phyloP scores from a whole-genome alignment of 2,329 filamentous ascomycete species.

The Hymenoscyphus fraxineus region DNA sequence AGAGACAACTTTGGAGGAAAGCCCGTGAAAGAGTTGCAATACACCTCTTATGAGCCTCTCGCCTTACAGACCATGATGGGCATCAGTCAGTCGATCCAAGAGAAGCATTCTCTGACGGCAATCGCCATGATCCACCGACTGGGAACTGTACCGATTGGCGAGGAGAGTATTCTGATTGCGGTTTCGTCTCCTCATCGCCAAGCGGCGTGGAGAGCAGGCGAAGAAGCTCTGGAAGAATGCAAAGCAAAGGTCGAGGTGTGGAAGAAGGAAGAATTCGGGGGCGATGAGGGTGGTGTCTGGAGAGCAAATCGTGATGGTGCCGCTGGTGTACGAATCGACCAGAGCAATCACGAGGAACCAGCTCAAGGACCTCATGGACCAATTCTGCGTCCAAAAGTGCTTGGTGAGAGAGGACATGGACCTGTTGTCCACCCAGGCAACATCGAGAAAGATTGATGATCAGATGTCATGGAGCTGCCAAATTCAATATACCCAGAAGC shows the following conservation, averaged over 20 bases:
- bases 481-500: too few relatives aligned
- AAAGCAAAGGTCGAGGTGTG: constrained; percentile 90
- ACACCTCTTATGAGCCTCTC: constrained; percentile 68
- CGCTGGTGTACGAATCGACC: constrained; percentile 23
- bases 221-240: constrained; percentile 82
- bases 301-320: constrained; percentile 78
- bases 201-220: constrained; percentile 81
- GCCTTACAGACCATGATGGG: constrained; percentile 65
- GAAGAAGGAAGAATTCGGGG: constrained; percentile 87
- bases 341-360: constrained; percentile 11
- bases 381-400: constrained; percentile 21
- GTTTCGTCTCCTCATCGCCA: constrained; percentile 79
- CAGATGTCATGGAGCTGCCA: background rate
- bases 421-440: constrained; percentile 21
- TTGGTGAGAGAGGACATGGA: constrained; percentile 31
- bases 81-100: constrained; percentile 56
- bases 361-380: constrained; percentile 23
- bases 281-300: constrained; percentile 73
- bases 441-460: background rate
- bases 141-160: constrained; percentile 80
- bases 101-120: constrained; percentile 63
- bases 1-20: constrained; percentile 69
- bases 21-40: constrained; percentile 70
- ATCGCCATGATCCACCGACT: constrained; percentile 82
- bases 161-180: constrained; percentile 89